Base-by-base conservation (phyloP, 2,329 filamentous ascomycete genomes). In the Seiridium cupressi region DNA sequence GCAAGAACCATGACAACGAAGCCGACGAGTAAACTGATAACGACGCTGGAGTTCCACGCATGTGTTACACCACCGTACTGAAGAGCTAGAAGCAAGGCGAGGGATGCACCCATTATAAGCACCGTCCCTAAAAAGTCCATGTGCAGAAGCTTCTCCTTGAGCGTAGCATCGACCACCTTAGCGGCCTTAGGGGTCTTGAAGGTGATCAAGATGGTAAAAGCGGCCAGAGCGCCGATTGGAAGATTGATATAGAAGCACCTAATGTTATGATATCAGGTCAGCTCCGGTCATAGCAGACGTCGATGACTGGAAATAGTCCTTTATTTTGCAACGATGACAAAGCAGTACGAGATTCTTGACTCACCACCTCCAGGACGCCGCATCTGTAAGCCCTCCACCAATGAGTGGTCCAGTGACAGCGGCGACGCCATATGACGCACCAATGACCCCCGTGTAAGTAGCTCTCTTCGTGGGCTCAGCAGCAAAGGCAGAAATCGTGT, bases 351-450 rank as follows among this genome's bases (percentile, higher is more conserved):
- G 8, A 44, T 31, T 13, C 8, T 9, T 34, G 40, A 13, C 26
- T 47, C 81, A 83, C 81, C 81, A 84, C 34, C 81, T 73, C 82
- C 82, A 84, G 7, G 78, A 79, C 3, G 74, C 71, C 31, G 79
- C 72, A 35, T 83, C 76, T 2, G 81, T 80, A 44, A 84, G 81
- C 5, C 69, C 80, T 26, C 81, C 81, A 5, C 81, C 81, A 4
- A 83, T 71, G 11, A 84, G 68, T 6, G 82, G 82, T 0, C 81
- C 82, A 3, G 78, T 77, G 5, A 84, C 80, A 35, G 63, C 63
- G 6, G 67, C 82, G 55, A 87, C 77, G 13, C 84, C 84, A 71
- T 81, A 86, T 74, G 85, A 83, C 55, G 77, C 81, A 9, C 81
- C 81, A 51, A 51, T 32, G 49, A 32, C 5, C 7, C 49, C 49